Base-by-base conservation (phyloP, 202 grass and related monocot genomes). In the Hordeum pubiflorum region DNA sequence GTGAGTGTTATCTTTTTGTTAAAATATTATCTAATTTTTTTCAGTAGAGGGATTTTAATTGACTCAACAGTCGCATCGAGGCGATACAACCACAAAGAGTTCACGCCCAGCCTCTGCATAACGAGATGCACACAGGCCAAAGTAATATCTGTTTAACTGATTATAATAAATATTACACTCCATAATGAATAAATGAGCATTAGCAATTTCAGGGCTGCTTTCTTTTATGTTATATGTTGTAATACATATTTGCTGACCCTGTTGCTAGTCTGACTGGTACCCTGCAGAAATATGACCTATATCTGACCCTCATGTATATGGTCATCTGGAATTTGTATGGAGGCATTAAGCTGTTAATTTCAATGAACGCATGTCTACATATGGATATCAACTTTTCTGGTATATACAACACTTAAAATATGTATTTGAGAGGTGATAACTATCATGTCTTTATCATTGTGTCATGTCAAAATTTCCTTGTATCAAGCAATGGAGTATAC, bases 1-100 rank as follows among this genome's bases (percentile, higher is more conserved):
- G 93, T 96, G 77, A 96, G 93, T 87, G 7, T 7, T 63, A 10
- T 72, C 17, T 57, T 72, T 39, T 2, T 34, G 17, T 76, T 15
- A 37, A 75, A 61, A 58, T 50, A 20, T 26, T 76, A 12, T 60
- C 34, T 77, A 2, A 2, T 29, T 29, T 54, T 54, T 54, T 54
- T 8, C 2, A 18, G n/a, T 54, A 54, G 2, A 54, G 50, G 50
- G 17, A 54, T 54, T n/a, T 54, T 54, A 54, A 54, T 54, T 54
- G 50, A 54, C 50, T n/a, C 50, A 54, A 54, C n/a, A 6, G 17
- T 54, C 17, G 6, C 50, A 54, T 54, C 48, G 7, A 54, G 17
- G 17, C 6, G 50, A 54, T 54, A 54, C 50, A n/a, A 54, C 46
- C 50, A n/a, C 50, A 52, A 52, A 54, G 50, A 54, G 50, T 54